These are phyloP conservation scores for Colletotrichum agaves DNA, from an alignment of 2,329 filamentous ascomycete species.

Conservation along the genomic window DNA sequence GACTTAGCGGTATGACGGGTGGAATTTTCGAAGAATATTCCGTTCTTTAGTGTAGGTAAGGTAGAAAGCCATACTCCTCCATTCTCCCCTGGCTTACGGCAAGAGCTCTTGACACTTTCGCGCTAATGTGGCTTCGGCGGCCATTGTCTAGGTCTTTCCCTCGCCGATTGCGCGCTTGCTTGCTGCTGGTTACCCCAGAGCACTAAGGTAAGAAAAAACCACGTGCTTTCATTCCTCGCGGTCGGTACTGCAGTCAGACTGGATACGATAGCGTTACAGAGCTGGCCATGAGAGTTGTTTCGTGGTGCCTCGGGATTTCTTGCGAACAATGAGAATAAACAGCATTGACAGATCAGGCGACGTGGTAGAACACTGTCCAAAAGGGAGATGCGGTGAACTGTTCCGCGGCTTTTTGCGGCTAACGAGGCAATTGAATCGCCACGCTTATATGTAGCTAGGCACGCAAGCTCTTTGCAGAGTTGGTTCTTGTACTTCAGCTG, in stretches of 20 bases:
- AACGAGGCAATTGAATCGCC: constrained; percentile 3
- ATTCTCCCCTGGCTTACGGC: constrained; percentile 15
- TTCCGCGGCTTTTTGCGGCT: not conserved
- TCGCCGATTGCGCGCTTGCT: constrained; percentile 1
- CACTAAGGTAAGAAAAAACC: constrained; percentile 2
- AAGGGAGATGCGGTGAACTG: not conserved
- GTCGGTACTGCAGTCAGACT: not conserved
- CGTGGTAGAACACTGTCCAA: not conserved
- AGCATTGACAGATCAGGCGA: not conserved
- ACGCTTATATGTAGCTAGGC: too few relatives aligned
- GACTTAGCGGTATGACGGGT: constrained; percentile 16
- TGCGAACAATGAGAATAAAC: not conserved
- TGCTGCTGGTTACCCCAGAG: constrained; percentile 5
- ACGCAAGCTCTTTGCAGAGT: constrained; percentile 8
- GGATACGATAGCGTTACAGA: not conserved
- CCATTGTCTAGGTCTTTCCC: constrained; percentile 11
- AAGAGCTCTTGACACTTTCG: constrained; percentile 13
- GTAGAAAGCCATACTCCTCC: constrained; percentile 18
- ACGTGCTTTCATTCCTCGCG: constrained; percentile 18
- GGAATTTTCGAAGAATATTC: constrained; percentile 20
- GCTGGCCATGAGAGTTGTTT: constrained; percentile 5
- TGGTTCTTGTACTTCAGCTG: too few relatives aligned
- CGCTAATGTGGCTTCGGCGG: constrained; percentile 28
- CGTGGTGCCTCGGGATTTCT: not conserved
- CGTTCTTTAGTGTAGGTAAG: constrained; percentile 29